A percentile compares a stretch with the other conserved stretches of the same genome.
Conservation (phyloP, 2,329 filamentous ascomycete species). For the Stenocarpella maydis region DNA sequence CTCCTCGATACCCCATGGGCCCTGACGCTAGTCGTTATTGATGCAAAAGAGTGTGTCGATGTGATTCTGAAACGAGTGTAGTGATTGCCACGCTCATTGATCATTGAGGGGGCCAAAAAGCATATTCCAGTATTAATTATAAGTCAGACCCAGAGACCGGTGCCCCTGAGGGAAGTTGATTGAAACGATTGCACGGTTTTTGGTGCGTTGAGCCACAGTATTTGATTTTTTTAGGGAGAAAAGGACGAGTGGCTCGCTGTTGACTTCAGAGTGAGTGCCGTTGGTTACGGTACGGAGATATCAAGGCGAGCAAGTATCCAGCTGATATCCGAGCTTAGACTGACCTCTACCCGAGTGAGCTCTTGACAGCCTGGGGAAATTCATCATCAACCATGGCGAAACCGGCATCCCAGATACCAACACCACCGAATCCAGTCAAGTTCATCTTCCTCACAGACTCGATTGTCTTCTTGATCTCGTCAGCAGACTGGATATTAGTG, state of each 20-base stretch:
- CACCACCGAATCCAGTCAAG: conserved; percentile 22
- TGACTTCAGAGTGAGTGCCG: not conserved
- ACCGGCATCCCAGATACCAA: conserved; percentile 31
- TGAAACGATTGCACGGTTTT: not conserved
- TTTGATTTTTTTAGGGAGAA: not conserved
- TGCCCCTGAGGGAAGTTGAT: not conserved
- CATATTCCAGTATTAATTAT: not conserved
- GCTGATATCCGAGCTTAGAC: not conserved
- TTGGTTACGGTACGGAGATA: not conserved
- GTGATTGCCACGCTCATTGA: too few species aligned
- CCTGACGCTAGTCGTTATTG: too few species aligned
- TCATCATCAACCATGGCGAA: conserved; percentile 12
- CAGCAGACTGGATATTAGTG: conserved; percentile 17
- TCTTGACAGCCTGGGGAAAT: conserved; percentile 27
- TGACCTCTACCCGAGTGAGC: not conserved
- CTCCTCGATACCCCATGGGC: too few species aligned
- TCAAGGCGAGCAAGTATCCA: not conserved
- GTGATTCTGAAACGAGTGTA: not conserved
- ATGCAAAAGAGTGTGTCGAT: not conserved
- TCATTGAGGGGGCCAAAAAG: not conserved
- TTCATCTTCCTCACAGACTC: conserved; percentile 15
- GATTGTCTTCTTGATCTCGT: conserved; percentile 28
- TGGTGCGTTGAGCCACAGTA: not conserved
- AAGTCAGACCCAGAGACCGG: fast-evolving
- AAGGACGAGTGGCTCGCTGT: not conserved